Conservation (phyloP, 139 green algal species). For the Tetradesmus lagerheimii region DNA sequence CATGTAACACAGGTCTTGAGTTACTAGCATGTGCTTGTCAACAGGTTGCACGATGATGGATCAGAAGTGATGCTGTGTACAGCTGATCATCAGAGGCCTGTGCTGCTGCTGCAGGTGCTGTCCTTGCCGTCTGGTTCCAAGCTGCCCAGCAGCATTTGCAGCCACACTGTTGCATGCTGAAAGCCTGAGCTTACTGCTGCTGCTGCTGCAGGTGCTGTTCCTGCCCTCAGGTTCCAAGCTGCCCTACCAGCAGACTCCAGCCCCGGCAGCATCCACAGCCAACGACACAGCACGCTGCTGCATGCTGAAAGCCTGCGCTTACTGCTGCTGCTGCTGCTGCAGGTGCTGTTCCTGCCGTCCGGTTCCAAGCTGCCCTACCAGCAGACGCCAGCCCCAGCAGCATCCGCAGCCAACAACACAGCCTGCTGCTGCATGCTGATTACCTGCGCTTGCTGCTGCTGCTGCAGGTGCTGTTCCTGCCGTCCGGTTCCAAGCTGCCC, state of each 20-base stretch:
- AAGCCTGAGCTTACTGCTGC: neutral
- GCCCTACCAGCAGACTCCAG: neutral
- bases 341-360: constrained; percentile 7
- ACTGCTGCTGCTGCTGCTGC: neutral
- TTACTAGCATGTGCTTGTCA: too few species aligned
- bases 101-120: constrained; percentile 9
- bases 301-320: neutral
- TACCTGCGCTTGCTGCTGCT: neutral
- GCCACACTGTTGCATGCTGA: neutral
- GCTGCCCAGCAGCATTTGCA: too few species aligned
- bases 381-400: neutral
- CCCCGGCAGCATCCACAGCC: neutral
- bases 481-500: neutral
- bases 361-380: too few species aligned
- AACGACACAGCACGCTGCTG: neutral
- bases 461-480: constrained; percentile 28
- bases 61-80: too few species aligned
- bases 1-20: too few species aligned
- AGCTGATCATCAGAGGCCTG: too few species aligned
- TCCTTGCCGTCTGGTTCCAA: neutral
- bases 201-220: constrained; percentile 26
- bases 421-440: neutral
- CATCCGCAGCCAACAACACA: too few species aligned
- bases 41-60: too few species aligned
- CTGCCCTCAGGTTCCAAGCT: neutral